Evolutionary conservation across 495 filamentous ascomycete species (phyloP).

Genomic region (Barbatosphaeria neglecta): DNA sequence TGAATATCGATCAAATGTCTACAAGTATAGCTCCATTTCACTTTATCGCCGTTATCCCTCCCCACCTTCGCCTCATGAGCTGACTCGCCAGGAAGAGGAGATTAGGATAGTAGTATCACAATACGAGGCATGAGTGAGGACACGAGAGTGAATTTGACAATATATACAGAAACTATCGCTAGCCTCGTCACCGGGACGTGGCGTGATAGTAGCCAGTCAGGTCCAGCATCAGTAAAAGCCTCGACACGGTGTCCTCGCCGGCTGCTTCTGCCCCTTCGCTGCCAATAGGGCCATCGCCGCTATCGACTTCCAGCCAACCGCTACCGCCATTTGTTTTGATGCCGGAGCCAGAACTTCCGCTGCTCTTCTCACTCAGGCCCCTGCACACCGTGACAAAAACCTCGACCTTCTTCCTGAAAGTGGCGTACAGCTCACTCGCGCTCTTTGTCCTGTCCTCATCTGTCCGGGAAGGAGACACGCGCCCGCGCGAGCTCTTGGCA

Average conservation of each 20-base stretch:
- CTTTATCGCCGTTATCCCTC: too few species aligned
- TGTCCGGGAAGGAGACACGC: too few species aligned
- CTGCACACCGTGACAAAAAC: slow-evolving; percentile 56
- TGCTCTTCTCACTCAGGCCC: slow-evolving; percentile 48
- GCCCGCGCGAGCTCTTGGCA: slow-evolving; percentile 20
- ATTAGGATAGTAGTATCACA: too few species aligned
- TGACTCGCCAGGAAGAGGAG: too few species aligned
- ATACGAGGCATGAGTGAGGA: too few species aligned
- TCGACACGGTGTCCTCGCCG: slow-evolving; percentile 37
- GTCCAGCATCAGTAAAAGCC: slow-evolving; percentile 46
- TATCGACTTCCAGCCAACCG: too few species aligned
- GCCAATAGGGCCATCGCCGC: slow-evolving; percentile 14
- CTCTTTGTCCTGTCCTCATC: slow-evolving; percentile 20
- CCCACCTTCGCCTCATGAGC: too few species aligned
- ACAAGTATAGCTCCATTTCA: too few species aligned
- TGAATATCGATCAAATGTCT: too few species aligned
- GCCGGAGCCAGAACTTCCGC: slow-evolving; percentile 33
- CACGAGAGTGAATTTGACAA: too few species aligned
- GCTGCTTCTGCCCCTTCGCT: slow-evolving; percentile 12
- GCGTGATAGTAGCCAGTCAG: slow-evolving; percentile 45
- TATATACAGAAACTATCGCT: too few species aligned
- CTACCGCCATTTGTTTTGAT: too few species aligned
- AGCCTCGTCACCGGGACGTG: not conserved
- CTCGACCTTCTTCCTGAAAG: slow-evolving; percentile 55
- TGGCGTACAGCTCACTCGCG: slow-evolving; percentile 44